Percentiles rank a stretch among this genome's conserved stretches.
phyloP scores from a whole-genome alignment of 192 early-diverging fungal genomes.

The Podila epicladia region DNA sequence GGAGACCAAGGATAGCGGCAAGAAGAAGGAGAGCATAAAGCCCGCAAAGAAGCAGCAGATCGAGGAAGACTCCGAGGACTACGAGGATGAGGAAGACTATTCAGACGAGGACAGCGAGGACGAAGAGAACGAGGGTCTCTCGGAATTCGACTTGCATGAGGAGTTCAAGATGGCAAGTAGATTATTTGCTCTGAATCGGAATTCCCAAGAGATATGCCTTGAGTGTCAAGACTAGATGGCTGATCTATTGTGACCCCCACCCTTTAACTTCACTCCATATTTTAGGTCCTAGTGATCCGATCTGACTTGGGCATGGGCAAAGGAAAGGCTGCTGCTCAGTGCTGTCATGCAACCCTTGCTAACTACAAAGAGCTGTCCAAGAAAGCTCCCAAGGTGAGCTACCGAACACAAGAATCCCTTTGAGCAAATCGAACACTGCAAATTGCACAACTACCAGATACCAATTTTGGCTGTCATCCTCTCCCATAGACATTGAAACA shows the following conservation, averaged over 20 bases:
- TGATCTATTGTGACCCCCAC: no score
- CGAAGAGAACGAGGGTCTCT: slow-evolving; percentile 33
- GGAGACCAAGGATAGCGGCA: slow-evolving; percentile 9
- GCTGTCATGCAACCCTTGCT: slow-evolving; percentile 91
- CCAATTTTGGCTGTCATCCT: neutral
- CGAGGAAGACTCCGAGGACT: slow-evolving; percentile 38
- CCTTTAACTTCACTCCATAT: no score
- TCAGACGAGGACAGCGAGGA: slow-evolving; percentile 38
- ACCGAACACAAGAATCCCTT: neutral
- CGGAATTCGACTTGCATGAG: slow-evolving; percentile 30
- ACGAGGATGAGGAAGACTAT: slow-evolving; percentile 16
- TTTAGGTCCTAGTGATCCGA: slow-evolving; percentile 81
- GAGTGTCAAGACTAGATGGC: no score
- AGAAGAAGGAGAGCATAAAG: neutral
- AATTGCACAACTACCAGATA: neutral
- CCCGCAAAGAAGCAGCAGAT: slow-evolving; percentile 5
- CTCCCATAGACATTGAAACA: slow-evolving; percentile 50
- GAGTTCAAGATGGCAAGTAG: slow-evolving; percentile 38
- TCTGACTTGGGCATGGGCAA: slow-evolving; percentile 94
- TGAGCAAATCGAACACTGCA: neutral
- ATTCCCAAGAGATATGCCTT: no score
- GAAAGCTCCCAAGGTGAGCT: slow-evolving; percentile 57
- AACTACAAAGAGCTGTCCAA: slow-evolving; percentile 72
- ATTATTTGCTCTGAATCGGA: neutral
- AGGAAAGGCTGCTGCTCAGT: slow-evolving; percentile 96